Base-by-base conservation (phyloP, 164 flowering plant species). In the Aristolochia californica region DNA sequence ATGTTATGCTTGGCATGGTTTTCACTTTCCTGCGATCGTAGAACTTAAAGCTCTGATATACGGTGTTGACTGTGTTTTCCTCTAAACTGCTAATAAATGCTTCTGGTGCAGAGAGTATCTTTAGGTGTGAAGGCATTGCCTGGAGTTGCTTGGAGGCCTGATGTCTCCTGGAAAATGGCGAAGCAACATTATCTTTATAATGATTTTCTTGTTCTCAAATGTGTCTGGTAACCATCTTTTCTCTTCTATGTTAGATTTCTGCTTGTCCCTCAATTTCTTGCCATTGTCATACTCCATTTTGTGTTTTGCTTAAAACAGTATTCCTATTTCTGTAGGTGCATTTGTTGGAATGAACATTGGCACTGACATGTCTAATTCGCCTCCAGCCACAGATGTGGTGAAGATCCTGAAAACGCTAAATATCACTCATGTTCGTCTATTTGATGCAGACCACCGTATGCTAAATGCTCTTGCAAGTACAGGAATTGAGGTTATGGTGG, bases 401-500 rank as follows among this genome's bases (percentile, higher is more conserved):
- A 70, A 77, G 5, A 66, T 81, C 38, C 80, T 87, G 27, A 78
- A 77, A 70, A 74, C 76, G 47, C 58, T 75, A 70, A 71, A 77
- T 56, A 75, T 84, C 22, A 81, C 84, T 43, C 88, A 87, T 65
- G 80, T 84, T 1, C 86, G 95, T 20, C 77, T 87, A n/a, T 79
- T 75, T 58, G 75, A 81, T 66, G 80, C 95, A 10, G 79, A 87
- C 63, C 67, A 70, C 49, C 77, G 74, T 62, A 73, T 87, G 81
- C 74, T 87, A 21, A 78, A 48, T 63, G 85, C 87, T 60, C 80
- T 88, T 48, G 69, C 93, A 28, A 70, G 75, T 67, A 78, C 73
- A 14, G 75, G 84, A 48, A 87, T 87, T 60, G 87, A 85, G 60
- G 97, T 90, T 48, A 81, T 80, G 65, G 89, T 90, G 40, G 78